A percentile compares a stretch with the other conserved stretches of the same genome.
Evolutionary conservation across 345 rosid genomes (phyloP).

Genomic region (Combretum micranthum): DNA sequence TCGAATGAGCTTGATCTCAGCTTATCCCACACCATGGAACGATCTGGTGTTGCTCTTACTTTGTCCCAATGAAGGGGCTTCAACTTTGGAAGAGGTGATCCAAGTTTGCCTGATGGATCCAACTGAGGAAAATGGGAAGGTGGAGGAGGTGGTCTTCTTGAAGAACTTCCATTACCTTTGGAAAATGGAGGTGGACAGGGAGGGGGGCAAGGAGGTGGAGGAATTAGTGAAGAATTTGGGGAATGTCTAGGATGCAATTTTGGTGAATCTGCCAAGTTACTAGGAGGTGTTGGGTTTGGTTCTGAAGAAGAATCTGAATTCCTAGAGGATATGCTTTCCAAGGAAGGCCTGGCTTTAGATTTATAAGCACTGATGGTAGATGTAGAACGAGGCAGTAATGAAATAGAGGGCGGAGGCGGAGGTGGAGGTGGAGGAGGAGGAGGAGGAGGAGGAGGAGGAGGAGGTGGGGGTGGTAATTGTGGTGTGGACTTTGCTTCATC

Average conservation of each 20-base stretch:
- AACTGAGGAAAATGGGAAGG: conserved; percentile 41
- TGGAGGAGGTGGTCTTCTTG: conserved; percentile 63
- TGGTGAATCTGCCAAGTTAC: conserved; percentile 1
- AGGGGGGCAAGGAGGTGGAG: conserved; percentile 57
- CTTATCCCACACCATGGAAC: conserved; percentile 91
- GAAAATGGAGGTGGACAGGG: conserved; percentile 54
- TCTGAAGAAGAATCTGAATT: conserved; percentile 19
- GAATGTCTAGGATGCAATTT: conserved; percentile 17
- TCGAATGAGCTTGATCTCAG: conserved; percentile 88
- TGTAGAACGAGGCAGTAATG: conserved; percentile 7
- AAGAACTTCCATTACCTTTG: conserved; percentile 19
- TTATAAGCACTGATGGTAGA: conserved; percentile 8
- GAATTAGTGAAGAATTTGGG: conserved; percentile 21
- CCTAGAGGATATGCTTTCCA: conserved; percentile 20
- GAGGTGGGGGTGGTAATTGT: conserved; percentile 24
- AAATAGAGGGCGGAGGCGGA: conserved; percentile 15
- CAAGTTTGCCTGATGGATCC: conserved; percentile 57
- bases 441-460: conserved; percentile 33
- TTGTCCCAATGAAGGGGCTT: conserved; percentile 99
- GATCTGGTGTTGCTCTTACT: conserved; percentile 92
- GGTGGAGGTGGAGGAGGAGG: conserved; percentile 25
- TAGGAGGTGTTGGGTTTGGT: conserved; percentile 12
- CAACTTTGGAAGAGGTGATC: conserved; percentile 70
- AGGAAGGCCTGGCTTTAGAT: conserved; percentile 22
- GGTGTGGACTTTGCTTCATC: conserved; percentile 10